Evolutionary conservation across 2,329 filamentous ascomycete species (phyloP).

Genomic region (Helotiales sp.): DNA sequence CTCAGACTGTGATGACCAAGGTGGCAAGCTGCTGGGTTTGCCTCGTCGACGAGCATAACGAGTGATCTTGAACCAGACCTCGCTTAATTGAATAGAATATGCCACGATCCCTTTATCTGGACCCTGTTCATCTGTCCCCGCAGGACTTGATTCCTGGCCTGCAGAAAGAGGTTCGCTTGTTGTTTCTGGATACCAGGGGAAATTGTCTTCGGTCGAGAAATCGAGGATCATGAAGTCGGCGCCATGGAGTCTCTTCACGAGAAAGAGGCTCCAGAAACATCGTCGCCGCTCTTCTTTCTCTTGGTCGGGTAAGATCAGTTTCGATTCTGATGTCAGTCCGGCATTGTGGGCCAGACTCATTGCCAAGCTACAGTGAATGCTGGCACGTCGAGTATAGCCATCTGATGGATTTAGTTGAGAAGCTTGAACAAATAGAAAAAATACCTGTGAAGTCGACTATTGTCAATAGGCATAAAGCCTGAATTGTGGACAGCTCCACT

Average conservation of each 20-base stretch:
- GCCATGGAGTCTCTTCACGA: constrained; percentile 43
- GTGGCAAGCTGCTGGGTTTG: constrained; percentile 49
- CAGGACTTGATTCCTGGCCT: constrained; percentile 20
- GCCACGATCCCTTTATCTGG: constrained; percentile 49
- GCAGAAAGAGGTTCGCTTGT: constrained; percentile 38
- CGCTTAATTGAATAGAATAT: constrained; percentile 52
- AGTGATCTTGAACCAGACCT: constrained; percentile 54
- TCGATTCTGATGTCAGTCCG: constrained; percentile 48
- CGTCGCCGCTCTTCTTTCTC: constrained; percentile 41
- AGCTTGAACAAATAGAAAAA: constrained; percentile 1
- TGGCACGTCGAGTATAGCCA: constrained; percentile 52
- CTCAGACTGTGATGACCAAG: constrained; percentile 56
- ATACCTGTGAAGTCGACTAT: constrained; percentile 47
- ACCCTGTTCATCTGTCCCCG: constrained; percentile 27
- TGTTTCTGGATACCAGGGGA: constrained; percentile 48
- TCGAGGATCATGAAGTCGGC: constrained; percentile 49
- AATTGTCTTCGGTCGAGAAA: constrained; percentile 44
- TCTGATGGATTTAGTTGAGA: constrained; percentile 39
- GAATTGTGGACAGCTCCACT: constrained; percentile 47
- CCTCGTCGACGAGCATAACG: constrained; percentile 53
- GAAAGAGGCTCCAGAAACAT: constrained; percentile 44
- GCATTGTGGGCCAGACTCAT: constrained; percentile 52
- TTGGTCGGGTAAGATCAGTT: constrained; percentile 21
- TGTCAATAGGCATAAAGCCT: constrained; percentile 47
- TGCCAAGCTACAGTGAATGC: constrained; percentile 50